Percentiles rank a stretch among this genome's conserved stretches.
Evolutionary conservation across 352 stramenopile genomes (phyloP).

Genomic region (Globisporangium spinosum): DNA sequence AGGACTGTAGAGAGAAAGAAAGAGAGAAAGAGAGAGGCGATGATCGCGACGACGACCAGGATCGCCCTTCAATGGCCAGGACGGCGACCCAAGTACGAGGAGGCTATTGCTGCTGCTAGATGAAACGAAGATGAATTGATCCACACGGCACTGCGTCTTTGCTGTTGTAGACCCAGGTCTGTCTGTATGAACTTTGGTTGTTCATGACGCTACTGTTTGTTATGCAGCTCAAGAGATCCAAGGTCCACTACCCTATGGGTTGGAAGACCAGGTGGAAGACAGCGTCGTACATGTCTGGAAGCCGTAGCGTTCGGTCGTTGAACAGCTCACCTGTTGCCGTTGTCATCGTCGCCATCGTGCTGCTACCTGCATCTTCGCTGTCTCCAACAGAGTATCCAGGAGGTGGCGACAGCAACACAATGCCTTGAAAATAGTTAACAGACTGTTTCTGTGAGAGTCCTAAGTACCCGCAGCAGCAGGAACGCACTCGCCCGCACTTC

Average conservation of each 20-base stretch:
- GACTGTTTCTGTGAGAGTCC: background rate
- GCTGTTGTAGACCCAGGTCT: background rate
- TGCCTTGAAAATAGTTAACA: conserved; percentile 5
- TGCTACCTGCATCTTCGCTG: background rate
- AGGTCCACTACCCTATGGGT: background rate
- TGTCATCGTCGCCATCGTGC: background rate
- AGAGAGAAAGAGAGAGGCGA: background rate
- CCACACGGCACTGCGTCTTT: background rate
- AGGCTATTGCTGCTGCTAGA: background rate
- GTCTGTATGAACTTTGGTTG: no score
- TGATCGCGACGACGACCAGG: background rate
- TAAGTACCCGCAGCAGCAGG: background rate
- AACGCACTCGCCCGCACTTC: conserved; percentile 12
- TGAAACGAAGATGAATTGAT: conserved; percentile 1
- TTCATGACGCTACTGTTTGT: background rate
- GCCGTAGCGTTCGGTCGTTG: conserved; percentile 9
- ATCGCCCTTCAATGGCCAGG: background rate
- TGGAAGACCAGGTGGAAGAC: conserved; percentile 16
- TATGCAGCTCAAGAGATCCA: background rate
- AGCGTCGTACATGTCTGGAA: conserved; percentile 4
- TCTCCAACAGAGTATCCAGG: background rate
- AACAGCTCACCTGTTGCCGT: conserved; percentile 1
- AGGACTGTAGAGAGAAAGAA: background rate
- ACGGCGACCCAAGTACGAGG: background rate
- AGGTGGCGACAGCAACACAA: background rate